Evolutionary conservation across 495 filamentous ascomycete species (phyloP), one percentile per base, ranked within the genome.

Genomic region (Hypoxylon rickii): DNA sequence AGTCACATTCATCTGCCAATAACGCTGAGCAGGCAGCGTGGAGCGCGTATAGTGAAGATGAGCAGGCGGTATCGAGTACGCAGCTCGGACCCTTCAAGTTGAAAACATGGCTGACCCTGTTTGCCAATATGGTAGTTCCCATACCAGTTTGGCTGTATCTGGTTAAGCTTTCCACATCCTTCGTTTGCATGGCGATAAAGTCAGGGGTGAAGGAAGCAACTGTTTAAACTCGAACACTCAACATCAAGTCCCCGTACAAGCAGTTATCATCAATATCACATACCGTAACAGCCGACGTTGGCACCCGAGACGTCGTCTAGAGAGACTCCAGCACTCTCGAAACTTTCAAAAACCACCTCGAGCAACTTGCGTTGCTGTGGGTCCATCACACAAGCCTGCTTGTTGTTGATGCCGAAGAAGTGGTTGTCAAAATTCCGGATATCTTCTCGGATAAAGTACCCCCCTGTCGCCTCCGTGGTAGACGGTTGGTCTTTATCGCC

Each of bases 231-330:
- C n/a, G n/a, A n/a, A n/a, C n/a, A n/a, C n/a, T n/a, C n/a, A n/a
- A n/a, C n/a, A n/a, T n/a, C n/a, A n/a, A n/a, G n/a, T n/a, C n/a
- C n/a, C n/a, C n/a, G n/a, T n/a, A n/a, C n/a, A n/a, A n/a, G n/a
- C n/a, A n/a, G n/a, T n/a, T n/a, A n/a, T n/a, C n/a, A n/a, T n/a
- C n/a, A n/a, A n/a, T n/a, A n/a, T n/a, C n/a, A n/a, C n/a, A n/a
- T n/a, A n/a, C n/a, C 39, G 16, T 38, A 65, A 6, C 32, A 36
- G 7, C 89, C 89, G 31, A 90, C 84, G 6, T 87, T 78, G 64
- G 89, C 81, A 8, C 88, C 82, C 56, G 72, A 83, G 1, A 88
- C 84, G 2, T 82, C 84, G 0, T 89, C 85, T 0, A 60, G 42
- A 1, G 57, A 32, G 2, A 41, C 13, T 13, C 51, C 49, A 43